These are phyloP conservation scores for Metschnikowia chrysomelidarum DNA, from an alignment of 805 yeast genomes.

Conservation along the genomic window DNA sequence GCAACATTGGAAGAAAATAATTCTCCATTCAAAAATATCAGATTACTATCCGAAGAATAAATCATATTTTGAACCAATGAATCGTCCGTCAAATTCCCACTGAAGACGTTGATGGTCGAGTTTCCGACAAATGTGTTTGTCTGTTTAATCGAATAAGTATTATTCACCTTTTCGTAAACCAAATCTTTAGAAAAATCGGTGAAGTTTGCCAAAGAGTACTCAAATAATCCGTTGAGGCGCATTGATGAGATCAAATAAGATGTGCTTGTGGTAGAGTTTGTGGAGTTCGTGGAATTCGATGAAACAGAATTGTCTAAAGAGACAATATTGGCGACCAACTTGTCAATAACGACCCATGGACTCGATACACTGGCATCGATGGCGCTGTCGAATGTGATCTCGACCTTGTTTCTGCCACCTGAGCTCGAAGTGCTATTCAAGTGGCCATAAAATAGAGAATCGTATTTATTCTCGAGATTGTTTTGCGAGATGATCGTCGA, in stretches of 20 bases:
- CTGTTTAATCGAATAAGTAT: constrained; percentile 25
- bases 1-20: constrained; percentile 36
- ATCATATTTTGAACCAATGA: constrained; percentile 10
- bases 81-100: constrained; percentile 26
- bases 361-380: constrained; percentile 20
- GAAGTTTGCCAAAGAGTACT: constrained; percentile 72
- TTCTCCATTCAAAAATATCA: constrained; percentile 46
- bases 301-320: constrained; percentile 43
- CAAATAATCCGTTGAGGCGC: constrained; percentile 74
- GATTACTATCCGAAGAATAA: constrained; percentile 7
- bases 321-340: constrained; percentile 49
- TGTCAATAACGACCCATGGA: constrained; percentile 69
- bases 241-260: constrained; percentile 24
- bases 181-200: constrained; percentile 28
- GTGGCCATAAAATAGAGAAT: constrained; percentile 69
- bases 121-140: constrained; percentile 41
- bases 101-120: constrained; percentile 37
- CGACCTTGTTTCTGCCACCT: constrained; percentile 30
- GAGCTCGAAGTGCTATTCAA: constrained; percentile 43
- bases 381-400: constrained; percentile 26
- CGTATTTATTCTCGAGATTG: constrained; percentile 77
- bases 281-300: constrained; percentile 14
- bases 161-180: constrained; percentile 21
- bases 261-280: constrained; percentile 19
- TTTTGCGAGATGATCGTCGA: constrained; percentile 67